Evolutionary conservation across 352 stramenopile species (phyloP).

Genomic region (Phytopythium helicoides): DNA sequence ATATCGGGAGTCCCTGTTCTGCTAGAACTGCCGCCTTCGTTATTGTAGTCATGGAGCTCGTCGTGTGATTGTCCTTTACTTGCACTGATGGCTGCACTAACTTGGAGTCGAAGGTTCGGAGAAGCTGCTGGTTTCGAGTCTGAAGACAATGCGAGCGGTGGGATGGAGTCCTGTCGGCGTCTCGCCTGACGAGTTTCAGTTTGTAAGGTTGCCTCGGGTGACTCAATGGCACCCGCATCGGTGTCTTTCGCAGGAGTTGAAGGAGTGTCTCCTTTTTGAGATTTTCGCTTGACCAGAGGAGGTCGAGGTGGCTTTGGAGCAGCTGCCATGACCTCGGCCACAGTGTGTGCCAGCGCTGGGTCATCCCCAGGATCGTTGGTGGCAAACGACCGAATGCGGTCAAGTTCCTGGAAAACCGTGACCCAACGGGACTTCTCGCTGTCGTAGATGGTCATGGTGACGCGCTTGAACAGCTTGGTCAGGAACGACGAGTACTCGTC

Average conservation of each 20-base stretch:
- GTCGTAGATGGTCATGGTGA: slow-evolving; percentile 76
- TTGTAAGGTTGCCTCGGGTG: background rate
- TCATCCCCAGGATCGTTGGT: background rate
- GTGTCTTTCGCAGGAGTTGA: background rate
- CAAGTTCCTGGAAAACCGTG: slow-evolving; percentile 69
- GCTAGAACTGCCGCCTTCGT: background rate
- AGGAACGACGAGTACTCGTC: slow-evolving; percentile 69
- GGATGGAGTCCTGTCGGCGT: slow-evolving; percentile 5
- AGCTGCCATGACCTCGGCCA: background rate
- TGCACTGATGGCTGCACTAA: background rate
- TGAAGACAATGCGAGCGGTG: background rate
- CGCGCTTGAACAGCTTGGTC: slow-evolving; percentile 71
- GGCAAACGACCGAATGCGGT: slow-evolving; percentile 63
- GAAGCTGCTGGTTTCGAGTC: background rate
- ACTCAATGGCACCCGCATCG: background rate
- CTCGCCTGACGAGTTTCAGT: background rate
- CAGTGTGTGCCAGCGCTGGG: no score
- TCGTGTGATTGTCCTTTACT: background rate
- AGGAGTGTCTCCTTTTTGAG: background rate
- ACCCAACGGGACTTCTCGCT: slow-evolving; percentile 62
- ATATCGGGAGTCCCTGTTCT: background rate
- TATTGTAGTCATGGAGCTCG: background rate
- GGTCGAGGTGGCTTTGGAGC: slow-evolving; percentile 7
- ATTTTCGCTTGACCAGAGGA: slow-evolving; percentile 13
- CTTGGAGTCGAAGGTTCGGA: background rate